Base-by-base conservation (phyloP, 2,329 filamentous ascomycete genomes). In the Paecilomyces sp. region DNA sequence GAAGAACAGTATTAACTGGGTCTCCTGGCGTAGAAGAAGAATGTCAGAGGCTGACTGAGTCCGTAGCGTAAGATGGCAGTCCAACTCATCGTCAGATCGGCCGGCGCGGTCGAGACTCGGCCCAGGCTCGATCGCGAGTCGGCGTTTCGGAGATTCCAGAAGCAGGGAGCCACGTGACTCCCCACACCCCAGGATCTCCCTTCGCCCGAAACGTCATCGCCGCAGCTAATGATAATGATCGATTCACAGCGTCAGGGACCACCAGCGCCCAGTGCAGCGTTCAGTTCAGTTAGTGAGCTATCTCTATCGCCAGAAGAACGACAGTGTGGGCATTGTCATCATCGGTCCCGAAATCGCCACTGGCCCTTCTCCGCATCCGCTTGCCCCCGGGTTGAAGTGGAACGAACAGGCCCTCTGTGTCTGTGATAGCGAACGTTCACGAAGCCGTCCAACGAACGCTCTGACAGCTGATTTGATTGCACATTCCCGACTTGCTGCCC, bases 181-280 rank as follows among this genome's bases (percentile, higher is more conserved):
- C 28, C 51, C 51, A 53, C 51, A 24, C 51, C 51, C 51, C 51
- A 53, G 51, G 24, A 57, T 57, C 56, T 57, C 56, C 56, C 56
- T 57, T 57, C 56, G 56, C 47, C 56, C 56, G 56, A 57, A n/a
- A 52, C 56, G 56, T 53, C 56, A 57, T 53, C 41, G 41, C 15
- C 22, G 22, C n/a, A 31, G 13, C 28, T 25, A 30, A 53, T 22
- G 11, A 53, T 13, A 53, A 24, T 18, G n/a, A 25, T 7, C 50
- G 36, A 15, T 18, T 22, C 41, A 28, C 3, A 18, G 41, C n/a
- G 41, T 22, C 41, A 47, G 41, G 41, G 41, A 47, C 41, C 41
- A 47, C 15, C 13, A 47, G 41, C 41, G 41, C 11, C 36, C 36
- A 41, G 36, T 41, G 12, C 12, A 22, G 22, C 22, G 22, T 22